Base-by-base conservation (phyloP, 2,329 filamentous ascomycete genomes). In the Xylariaceae sp. region DNA sequence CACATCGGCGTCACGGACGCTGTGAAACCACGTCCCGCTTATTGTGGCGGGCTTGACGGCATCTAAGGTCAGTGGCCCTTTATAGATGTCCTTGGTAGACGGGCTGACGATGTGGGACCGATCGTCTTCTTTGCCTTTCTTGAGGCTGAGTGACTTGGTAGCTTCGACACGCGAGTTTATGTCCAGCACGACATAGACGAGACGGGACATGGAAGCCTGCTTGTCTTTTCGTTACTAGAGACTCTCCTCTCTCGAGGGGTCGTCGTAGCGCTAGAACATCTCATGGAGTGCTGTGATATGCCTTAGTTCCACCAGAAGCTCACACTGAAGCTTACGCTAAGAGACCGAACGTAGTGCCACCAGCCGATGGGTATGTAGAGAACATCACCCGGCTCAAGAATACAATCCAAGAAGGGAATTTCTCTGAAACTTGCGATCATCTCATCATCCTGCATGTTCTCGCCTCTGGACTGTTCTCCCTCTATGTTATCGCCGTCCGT, bases 331-430 rank as follows among this genome's bases (percentile, higher is more conserved):
- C 91, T 95, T 16, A 87, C 79, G 42, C 81, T 89, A 56, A 97
- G 61, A 37, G 89, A 89, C 45, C 87, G 75, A 3, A 97, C 87
- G 64, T 96, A 97, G 69, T 98, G 93, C 93, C 93, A 98, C 91
- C 93, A 98, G 1, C 91, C 93, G 4, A 88, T 75, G 0, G 93
- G 93, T 39, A 98, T 87, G 60, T 95, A 93, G 39, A 98, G 61
- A 49, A 82, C 85, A 39, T 98, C 89, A 0, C 91, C 93, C 1
- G 86, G 84, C 22, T 76, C 79, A 4, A 98, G 66, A 2, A 97
- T 75, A 42, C 83, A 83, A 57, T 98, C 93, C 26, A 86, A 66
- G 58, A 85, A 91, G 40, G 76, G 68, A 2, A 86, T 72, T 0
- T 72, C 62, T 37, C 62, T 62, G 49, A 94, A 87, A 3, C 29